Percentiles rank a stretch among this genome's conserved stretches.
Evolutionary conservation across 108 stramenopile species (phyloP).

Genomic region (Skeletonema costatum): DNA sequence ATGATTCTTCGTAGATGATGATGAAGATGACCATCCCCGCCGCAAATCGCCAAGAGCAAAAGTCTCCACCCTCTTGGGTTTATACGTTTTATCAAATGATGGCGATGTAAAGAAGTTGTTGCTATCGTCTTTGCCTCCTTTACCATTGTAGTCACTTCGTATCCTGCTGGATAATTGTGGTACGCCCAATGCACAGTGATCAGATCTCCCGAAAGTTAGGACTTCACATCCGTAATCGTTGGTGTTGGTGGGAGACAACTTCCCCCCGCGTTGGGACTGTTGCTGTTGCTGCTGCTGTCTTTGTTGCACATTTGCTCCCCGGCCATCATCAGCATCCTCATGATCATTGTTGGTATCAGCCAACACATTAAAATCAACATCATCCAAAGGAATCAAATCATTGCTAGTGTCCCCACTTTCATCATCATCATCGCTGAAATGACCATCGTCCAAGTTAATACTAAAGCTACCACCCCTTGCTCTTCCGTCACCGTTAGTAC

Average conservation of each 20-base stretch:
- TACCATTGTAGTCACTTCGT: constrained; percentile 3
- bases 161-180: constrained; percentile 26
- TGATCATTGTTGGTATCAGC: not conserved
- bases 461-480: constrained; percentile 28
- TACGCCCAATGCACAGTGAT: constrained; percentile 79
- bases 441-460: constrained; percentile 12
- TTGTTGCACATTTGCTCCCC: not conserved
- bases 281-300: constrained; percentile 1
- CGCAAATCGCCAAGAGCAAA: constrained; percentile 44
- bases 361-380: constrained; percentile 28
- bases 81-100: constrained; percentile 11
- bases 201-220: constrained; percentile 74
- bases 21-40: constrained; percentile 24
- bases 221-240: constrained; percentile 70
- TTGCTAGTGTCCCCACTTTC: constrained; percentile 6
- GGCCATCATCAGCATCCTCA: not conserved
- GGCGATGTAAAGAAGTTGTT: not conserved
- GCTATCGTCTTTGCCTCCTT: constrained; percentile 3
- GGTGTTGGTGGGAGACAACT: constrained; percentile 19
- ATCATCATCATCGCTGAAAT: constrained; percentile 27
- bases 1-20: not conserved
- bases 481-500: not conserved
- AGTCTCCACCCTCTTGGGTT: constrained; percentile 46
- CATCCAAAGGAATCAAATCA: constrained; percentile 22
- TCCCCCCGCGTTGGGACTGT: constrained; percentile 7